Base-by-base conservation (phyloP, 2,329 filamentous ascomycete species). In the Colletotrichum sojae region DNA sequence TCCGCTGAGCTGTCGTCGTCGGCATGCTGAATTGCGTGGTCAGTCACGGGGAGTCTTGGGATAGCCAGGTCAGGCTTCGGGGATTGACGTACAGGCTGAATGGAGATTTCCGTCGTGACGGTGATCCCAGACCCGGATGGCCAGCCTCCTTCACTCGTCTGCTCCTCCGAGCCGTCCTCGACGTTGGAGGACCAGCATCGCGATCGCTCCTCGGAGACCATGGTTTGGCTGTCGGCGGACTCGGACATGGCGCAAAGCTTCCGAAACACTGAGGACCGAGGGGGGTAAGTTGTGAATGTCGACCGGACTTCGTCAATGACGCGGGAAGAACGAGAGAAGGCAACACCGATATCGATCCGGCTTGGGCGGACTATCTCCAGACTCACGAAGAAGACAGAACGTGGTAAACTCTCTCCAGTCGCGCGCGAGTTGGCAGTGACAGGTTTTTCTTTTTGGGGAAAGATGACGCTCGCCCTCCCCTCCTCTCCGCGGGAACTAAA, bases 61-160 rank as follows among this genome's bases (percentile, higher is more conserved):
- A 10, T 3, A 9, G 31, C 9, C 22, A 25, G 31, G 31, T 36
- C 31, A 2, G 9, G 31, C 31, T 8, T 36, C 8, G 9, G 10
- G 31, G 31, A 9, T 36, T 12, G 46, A 45, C 58, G 20, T 45
- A 61, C 58, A 12, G 18, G 31, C 16, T 40, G 39, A 31, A 61
- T 61, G 46, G 48, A 51, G 3, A 61, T 61, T n/a, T 61, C 58
- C 10, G 58, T 61, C 9, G 58, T 61, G 36, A 61, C 58, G n/a
- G 48, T 61, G 36, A 61, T 61, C 18, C 58, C 58, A 8, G 58
- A 39, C 31, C 51, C 15, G 46, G 52, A 61, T n/a, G 16, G 16
- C 45, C 45, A 16, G 5, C 36, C 36, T 12, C 58, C 58, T 15
- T 27, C 36, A 36, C 18, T 52, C 3, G 48, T 15, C 48, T 61